These are phyloP conservation scores for Boletus hoseneyae DNA, from an alignment of 1,284 basidiomycete species.

Conservation along the genomic window DNA sequence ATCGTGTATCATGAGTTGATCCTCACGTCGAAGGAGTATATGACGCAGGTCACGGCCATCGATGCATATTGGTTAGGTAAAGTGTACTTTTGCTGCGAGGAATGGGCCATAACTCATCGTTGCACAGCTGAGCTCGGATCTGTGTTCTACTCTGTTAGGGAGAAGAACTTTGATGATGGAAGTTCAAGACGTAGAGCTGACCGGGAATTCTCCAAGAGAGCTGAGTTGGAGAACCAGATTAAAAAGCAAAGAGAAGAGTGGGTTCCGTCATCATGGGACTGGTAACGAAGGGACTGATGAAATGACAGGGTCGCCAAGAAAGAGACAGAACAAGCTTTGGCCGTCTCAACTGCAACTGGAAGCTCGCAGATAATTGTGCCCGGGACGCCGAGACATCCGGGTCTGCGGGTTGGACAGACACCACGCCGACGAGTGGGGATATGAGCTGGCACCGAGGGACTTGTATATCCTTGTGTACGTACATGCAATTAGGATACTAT, in stretches of 20 bases:
- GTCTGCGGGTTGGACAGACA: constrained; percentile 58
- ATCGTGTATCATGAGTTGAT: constrained; percentile 97
- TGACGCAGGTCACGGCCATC: constrained; percentile 95
- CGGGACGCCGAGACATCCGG: constrained; percentile 77
- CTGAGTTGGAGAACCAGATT: constrained; percentile 89
- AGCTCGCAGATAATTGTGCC: constrained; percentile 73
- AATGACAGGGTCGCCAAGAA: constrained; percentile 55
- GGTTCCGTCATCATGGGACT: constrained; percentile 32
- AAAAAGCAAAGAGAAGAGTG: constrained; percentile 83
- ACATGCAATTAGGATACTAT: background rate
- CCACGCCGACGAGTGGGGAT: constrained; percentile 55
- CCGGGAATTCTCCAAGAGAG: constrained; percentile 84
- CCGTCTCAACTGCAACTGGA: constrained; percentile 53
- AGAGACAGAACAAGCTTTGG: constrained; percentile 62
- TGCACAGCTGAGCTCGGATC: constrained; percentile 83
- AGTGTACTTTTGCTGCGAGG: constrained; percentile 3
- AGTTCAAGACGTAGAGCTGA: constrained; percentile 72
- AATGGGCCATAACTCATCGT: constrained; percentile 9
- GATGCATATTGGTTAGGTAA: constrained; percentile 93
- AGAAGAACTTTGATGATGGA: constrained; percentile 91
- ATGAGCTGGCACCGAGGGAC: constrained; percentile 17
- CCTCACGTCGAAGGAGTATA: constrained; percentile 92
- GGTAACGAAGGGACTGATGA: constrained; percentile 5
- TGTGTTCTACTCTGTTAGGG: constrained; percentile 92
- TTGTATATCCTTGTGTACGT: background rate